Base-by-base conservation (phyloP, 495 filamentous ascomycete species). In the Sordaria brevicollis region DNA sequence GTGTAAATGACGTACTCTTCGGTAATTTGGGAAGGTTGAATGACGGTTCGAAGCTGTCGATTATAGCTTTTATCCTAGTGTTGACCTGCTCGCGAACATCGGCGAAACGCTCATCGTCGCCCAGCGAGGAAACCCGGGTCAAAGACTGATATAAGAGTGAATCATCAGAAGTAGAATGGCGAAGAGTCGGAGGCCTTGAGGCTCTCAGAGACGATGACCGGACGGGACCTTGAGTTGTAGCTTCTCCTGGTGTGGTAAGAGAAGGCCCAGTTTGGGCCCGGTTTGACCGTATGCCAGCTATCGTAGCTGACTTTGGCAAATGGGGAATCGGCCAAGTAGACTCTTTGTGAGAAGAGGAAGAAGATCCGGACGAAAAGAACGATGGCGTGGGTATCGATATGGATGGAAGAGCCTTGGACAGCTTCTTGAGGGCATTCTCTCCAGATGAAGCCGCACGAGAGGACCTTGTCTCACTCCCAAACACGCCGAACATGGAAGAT, bases 21-120 rank as follows among this genome's bases (percentile, higher is more conserved):
- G 89, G 87, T 68, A 94, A 81, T 71, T 85, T 83, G 13, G 87
- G 89, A 71, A 91, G 75, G 67, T 88, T 89, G 77, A 93, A 92
- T 69, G 85, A 92, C 11, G 90, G 83, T 75, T 94, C 94, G 71
- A 89, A 87, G 77, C 89, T 96, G 76, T 98, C 94, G 74, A 88
- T 90, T 78, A 98, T 95, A 3, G 94, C 94, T 80, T 96, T 97
- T 73, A 95, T 81, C 35, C 94, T 86, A 69, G 91, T 92, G 73
- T 97, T 98, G 68, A 93, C 89, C 75, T 92, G 89, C 66, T 89
- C 86, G 62, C 89, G 87, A 7, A 96, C 87, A 80, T 94, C 84
- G 66, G 90, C 86, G 78, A 94, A 98, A 57, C 90, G 87, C n/a
- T 88, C 85, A 71, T 95, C 93, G 74, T 97, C 92, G 2, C 94